Conservation (phyloP, 768 basidiomycete species). For the Melanogaster broomeanus region DNA sequence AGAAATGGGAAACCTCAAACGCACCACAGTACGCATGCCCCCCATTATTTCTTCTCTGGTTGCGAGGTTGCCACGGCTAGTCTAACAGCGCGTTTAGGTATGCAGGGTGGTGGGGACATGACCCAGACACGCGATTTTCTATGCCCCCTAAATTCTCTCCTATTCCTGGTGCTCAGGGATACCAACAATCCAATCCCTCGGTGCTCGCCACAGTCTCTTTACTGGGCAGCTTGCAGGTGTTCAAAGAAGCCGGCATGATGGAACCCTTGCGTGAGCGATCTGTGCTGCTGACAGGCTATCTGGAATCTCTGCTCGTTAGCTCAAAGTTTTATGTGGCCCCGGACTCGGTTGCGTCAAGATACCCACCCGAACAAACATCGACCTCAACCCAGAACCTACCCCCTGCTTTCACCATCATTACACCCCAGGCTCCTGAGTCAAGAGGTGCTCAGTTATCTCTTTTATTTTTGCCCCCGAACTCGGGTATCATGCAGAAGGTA, state of each 20-base stretch:
- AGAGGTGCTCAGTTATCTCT: constrained; percentile 91
- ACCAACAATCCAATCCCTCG: constrained; percentile 94
- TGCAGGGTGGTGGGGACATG: constrained; percentile 99
- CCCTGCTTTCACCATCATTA: constrained; percentile 87
- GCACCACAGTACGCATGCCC: constrained; percentile 57
- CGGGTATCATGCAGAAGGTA: constrained; percentile 70
- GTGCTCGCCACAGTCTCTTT: constrained; percentile 78
- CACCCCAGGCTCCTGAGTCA: constrained; percentile 63
- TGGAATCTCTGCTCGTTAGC: constrained; percentile 63
- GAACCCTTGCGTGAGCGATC: constrained; percentile 67
- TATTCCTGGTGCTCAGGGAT: constrained; percentile 89
- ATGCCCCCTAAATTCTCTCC: constrained; percentile 87
- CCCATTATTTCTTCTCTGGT: constrained; percentile 12
- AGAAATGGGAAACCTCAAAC: constrained; percentile 69
- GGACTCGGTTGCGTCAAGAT: constrained; percentile 31
- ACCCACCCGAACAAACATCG: constrained; percentile 23
- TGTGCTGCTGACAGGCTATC: constrained; percentile 62
- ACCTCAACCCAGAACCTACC: constrained; percentile 5
- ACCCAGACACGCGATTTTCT: constrained; percentile 80
- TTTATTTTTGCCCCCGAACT: constrained; percentile 62
- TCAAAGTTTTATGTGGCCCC: constrained; percentile 66
- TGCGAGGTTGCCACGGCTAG: constrained; percentile 3
- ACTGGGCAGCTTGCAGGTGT: constrained; percentile 79
- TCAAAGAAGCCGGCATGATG: constrained; percentile 81
- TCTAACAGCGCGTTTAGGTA: constrained; percentile 50